These are phyloP conservation scores for Beta lomatogona DNA, from an alignment of 179 eudicot species.

Conservation along the genomic window DNA sequence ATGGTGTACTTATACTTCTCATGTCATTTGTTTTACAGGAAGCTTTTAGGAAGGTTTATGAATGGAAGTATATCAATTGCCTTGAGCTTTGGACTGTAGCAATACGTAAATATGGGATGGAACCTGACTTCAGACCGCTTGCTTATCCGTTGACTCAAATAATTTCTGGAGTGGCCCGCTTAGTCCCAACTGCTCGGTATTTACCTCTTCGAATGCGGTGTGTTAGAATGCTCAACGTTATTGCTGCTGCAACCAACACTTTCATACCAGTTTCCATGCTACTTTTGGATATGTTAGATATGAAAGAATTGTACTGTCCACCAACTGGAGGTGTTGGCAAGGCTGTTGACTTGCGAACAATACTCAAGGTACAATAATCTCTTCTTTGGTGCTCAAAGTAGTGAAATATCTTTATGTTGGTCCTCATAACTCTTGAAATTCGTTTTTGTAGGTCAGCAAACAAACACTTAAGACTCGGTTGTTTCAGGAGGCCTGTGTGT, in stretches of 20 bases:
- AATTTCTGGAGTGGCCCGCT: constrained; percentile 81
- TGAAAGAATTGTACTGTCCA: constrained; percentile 82
- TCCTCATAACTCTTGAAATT: constrained; percentile 9
- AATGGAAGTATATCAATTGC: constrained; percentile 91
- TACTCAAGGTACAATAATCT: constrained; percentile 57
- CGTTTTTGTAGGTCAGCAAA: constrained; percentile 70
- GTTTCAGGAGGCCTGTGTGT: constrained; percentile 90
- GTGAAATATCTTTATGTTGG: constrained; percentile 1
- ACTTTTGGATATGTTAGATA: constrained; percentile 90
- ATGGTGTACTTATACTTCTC: background rate
- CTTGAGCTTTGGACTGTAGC: constrained; percentile 99
- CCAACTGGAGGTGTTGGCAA: constrained; percentile 95
- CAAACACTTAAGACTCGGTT: constrained; percentile 68
- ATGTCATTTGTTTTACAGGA: constrained; percentile 46
- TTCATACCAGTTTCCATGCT: constrained; percentile 86
- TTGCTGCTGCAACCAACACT: constrained; percentile 78
- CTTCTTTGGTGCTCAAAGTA: background rate
- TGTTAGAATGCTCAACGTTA: constrained; percentile 85
- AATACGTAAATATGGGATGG: constrained; percentile 74
- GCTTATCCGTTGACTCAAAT: constrained; percentile 97
- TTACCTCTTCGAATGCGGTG: constrained; percentile 93
- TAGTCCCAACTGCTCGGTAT: constrained; percentile 91
- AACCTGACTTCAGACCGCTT: constrained; percentile 79
- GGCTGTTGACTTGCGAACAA: constrained; percentile 69
- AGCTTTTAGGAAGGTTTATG: constrained; percentile 80